Evolutionary conservation across 2,329 filamentous ascomycete species (phyloP).

Genomic region (Fusarium nodosum): DNA sequence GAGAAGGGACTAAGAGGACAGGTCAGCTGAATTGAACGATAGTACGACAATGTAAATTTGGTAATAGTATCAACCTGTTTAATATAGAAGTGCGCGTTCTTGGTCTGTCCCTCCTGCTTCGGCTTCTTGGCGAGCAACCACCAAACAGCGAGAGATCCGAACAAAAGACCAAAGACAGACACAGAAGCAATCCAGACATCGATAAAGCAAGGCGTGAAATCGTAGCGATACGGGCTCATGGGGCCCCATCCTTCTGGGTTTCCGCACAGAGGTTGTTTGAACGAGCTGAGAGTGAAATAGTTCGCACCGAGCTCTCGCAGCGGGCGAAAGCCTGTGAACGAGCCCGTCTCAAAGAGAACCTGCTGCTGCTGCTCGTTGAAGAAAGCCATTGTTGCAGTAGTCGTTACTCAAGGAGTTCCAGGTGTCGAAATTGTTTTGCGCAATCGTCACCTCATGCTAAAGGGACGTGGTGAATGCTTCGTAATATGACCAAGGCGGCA

Average conservation of each 20-base stretch:
- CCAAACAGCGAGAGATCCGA: constrained; percentile 83
- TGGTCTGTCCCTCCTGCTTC: constrained; percentile 72
- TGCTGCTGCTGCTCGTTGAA: constrained; percentile 63
- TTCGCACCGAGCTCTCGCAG: constrained; percentile 65
- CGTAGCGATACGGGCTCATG: constrained; percentile 85
- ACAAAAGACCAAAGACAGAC: constrained; percentile 81
- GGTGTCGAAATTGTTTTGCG: constrained; percentile 59
- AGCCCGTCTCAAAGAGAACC: constrained; percentile 69
- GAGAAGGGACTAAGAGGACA: constrained; percentile 66
- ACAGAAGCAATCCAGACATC: constrained; percentile 89
- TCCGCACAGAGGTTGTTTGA: constrained; percentile 82
- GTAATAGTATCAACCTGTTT: constrained; percentile 77
- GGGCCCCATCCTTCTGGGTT: constrained; percentile 97
- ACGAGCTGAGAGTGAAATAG: constrained; percentile 70
- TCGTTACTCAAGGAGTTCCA: constrained; percentile 22
- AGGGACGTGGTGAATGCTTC: constrained; percentile 15
- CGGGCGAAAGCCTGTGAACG: constrained; percentile 70
- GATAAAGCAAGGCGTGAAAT: constrained; percentile 97
- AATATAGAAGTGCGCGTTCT: constrained; percentile 92
- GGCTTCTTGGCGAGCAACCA: constrained; percentile 80
- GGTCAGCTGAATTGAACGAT: constrained; percentile 30
- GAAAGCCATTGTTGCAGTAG: constrained; percentile 49
- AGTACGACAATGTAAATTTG: not conserved
- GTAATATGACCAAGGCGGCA: constrained; percentile 21
- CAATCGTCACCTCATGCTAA: constrained; percentile 57